Evolutionary conservation across 1,284 basidiomycete species (phyloP).

Genomic region (Apiotrichum gamsii): DNA sequence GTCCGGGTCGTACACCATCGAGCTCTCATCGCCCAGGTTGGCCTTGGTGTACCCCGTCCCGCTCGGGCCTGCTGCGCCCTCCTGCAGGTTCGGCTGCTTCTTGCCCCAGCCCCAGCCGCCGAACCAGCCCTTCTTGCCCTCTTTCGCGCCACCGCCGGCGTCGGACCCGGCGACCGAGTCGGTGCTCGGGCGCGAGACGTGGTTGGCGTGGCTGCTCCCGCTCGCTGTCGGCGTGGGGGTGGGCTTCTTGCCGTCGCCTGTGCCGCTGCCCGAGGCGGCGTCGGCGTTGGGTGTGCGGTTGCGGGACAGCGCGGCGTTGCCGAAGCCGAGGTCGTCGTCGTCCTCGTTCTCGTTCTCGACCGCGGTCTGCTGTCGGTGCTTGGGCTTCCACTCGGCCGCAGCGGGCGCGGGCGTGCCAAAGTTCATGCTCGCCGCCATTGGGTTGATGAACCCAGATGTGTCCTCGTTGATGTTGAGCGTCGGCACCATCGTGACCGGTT

Average conservation of each 20-base stretch:
- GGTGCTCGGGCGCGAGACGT: background rate
- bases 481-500: slow-evolving; percentile 5
- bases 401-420: slow-evolving; percentile 1
- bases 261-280: slow-evolving; percentile 26
- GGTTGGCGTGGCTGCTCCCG: too few relatives aligned
- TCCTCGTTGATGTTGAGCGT: slow-evolving; percentile 31
- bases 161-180: background rate
- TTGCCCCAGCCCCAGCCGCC: slow-evolving; percentile 68
- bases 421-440: slow-evolving; percentile 12
- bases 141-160: slow-evolving; percentile 1
- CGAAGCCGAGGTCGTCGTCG: slow-evolving; percentile 84
- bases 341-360: slow-evolving; percentile 53
- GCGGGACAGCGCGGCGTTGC: slow-evolving; percentile 57
- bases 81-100: too few relatives aligned
- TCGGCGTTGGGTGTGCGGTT: slow-evolving; percentile 37
- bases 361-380: background rate
- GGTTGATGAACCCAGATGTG: slow-evolving; percentile 56
- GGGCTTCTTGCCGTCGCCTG: slow-evolving; percentile 19
- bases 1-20: slow-evolving; percentile 91
- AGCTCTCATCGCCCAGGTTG: slow-evolving; percentile 84
- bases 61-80: slow-evolving; percentile 60
- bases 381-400: background rate
- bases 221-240: background rate
- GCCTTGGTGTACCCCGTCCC: slow-evolving; percentile 49
- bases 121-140: slow-evolving; percentile 8